phyloP scores from a whole-genome alignment of 768 basidiomycete species.

The Mycena latifolia region DNA sequence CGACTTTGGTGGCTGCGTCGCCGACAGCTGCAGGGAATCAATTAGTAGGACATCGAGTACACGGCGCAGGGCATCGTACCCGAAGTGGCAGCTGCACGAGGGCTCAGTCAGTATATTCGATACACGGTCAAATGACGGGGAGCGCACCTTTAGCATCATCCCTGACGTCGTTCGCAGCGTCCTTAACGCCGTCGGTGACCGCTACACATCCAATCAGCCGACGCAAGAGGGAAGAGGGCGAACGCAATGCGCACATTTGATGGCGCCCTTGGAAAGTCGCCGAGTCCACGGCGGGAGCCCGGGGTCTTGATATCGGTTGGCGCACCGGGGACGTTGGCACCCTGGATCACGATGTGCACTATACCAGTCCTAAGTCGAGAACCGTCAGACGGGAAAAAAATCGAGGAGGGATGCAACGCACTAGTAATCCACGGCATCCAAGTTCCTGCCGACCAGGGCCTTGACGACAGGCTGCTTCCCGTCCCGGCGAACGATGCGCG shows the following conservation, averaged over 20 bases:
- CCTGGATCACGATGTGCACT: constrained; percentile 28
- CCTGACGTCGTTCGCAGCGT: not conserved
- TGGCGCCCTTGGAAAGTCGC: not conserved
- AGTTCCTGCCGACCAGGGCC: constrained; percentile 29
- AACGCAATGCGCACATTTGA: not conserved
- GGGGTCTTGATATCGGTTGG: not conserved
- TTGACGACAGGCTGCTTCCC: constrained; percentile 20
- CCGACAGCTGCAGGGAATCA: too few relatives aligned
- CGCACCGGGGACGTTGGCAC: constrained; percentile 24
- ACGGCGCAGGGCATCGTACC: too few relatives aligned
- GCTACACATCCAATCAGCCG: not conserved
- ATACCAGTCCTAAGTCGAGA: constrained; percentile 4
- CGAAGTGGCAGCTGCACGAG: too few relatives aligned
- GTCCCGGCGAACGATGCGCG: constrained; percentile 15
- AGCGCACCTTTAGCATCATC: not conserved
- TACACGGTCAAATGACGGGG: too few relatives aligned
- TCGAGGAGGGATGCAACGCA: not conserved
- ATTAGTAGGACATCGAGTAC: too few relatives aligned
- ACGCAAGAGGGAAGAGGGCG: not conserved
- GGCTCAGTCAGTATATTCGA: too few relatives aligned
- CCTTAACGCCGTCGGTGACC: constrained; percentile 1
- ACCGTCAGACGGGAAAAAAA: not conserved
- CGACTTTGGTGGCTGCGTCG: too few relatives aligned
- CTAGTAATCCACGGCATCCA: constrained; percentile 17
- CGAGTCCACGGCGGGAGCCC: constrained; percentile 14